Base-by-base conservation (phyloP, 805 yeast genomes). In the Starmerella sp. region DNA sequence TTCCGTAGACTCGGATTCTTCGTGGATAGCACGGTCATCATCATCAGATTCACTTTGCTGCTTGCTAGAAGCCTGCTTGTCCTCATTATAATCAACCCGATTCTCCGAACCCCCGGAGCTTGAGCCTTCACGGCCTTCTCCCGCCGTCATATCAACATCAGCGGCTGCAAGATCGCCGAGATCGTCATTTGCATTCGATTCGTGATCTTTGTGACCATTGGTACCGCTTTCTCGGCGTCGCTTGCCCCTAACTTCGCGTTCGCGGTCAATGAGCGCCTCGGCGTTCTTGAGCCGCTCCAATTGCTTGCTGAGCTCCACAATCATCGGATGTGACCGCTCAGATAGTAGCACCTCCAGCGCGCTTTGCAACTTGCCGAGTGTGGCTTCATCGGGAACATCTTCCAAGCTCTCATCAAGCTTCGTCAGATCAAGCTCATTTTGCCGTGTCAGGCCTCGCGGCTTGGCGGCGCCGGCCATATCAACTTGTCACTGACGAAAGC, bases 331-430 rank as follows among this genome's bases (percentile, higher is more conserved):
- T 35, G 64, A 59, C 15, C 63, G 54, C 30, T 56, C 54, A 9
- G 61, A 52, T 47, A 61, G 54, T 11, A 63, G 60, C 41, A 55
- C 53, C 50, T 60, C 64, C 15, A 63, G 58, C 31, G 57, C 57
- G 42, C 47, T 47, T 49, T 61, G 64, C 10, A 62, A 53, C 37
- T 49, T 43, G 17, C 55, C 59, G 38, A 63, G 54, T 9, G 53
- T 53, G 31, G 32, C 38, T 36, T 63, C 66, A 31, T 57, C 62
- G 22, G 64, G 62, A 29, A 57, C 56, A 6, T 44, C 54, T 6
- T 53, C 60, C 13, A 54, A 47, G 13, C 36, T 32, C 10, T 42
- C 30, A 1, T 36, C 30, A 38, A 48, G 51, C 37, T 54, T 57
- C 11, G 36, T 30, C 30, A 57, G 48, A 41, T 53, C 60, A 6